Evolutionary conservation across 441 rosid genomes (phyloP).

Genomic region (Eutrema salsugineum): DNA sequence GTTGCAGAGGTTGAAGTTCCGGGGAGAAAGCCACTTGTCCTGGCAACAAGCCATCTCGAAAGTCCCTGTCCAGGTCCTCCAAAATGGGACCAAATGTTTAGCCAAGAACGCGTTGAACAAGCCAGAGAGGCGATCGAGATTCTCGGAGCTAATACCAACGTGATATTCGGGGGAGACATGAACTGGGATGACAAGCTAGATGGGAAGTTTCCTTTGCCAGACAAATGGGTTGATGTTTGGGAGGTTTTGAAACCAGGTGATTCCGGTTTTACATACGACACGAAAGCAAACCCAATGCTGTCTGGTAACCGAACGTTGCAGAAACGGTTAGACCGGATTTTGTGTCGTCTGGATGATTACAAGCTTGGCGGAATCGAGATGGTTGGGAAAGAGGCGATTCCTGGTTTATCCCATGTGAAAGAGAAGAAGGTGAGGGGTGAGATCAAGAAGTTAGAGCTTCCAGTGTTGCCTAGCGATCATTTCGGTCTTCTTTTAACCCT

Average conservation of each 20-base stretch:
- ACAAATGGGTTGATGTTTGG: slow-evolving; percentile 83
- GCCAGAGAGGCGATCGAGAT: slow-evolving; percentile 54
- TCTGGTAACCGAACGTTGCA: slow-evolving; percentile 67
- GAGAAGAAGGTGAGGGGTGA: slow-evolving; percentile 77
- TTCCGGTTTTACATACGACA: slow-evolving; percentile 84
- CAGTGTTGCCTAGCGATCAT: slow-evolving; percentile 95
- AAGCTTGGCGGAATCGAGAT: slow-evolving; percentile 57
- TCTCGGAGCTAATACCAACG: slow-evolving; percentile 58
- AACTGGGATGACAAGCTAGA: slow-evolving; percentile 94
- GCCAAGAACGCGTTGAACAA: slow-evolving; percentile 82
- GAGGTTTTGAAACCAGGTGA: slow-evolving; percentile 63
- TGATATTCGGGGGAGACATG: slow-evolving; percentile 87
- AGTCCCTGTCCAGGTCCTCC: slow-evolving; percentile 95
- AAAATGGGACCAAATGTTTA: slow-evolving; percentile 96
- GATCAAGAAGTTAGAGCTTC: slow-evolving; percentile 60
- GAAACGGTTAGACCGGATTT: slow-evolving; percentile 73
- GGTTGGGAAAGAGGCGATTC: slow-evolving; percentile 87
- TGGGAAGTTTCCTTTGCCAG: slow-evolving; percentile 65
- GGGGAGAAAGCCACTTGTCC: slow-evolving; percentile 49
- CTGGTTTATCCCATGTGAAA: slow-evolving; percentile 58
- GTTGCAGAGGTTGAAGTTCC: slow-evolving; percentile 58
- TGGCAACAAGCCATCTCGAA: slow-evolving; percentile 97
- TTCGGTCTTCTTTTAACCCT: slow-evolving; percentile 84
- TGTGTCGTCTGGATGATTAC: slow-evolving; percentile 64
- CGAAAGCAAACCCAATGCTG: slow-evolving; percentile 84